phyloP scores from a whole-genome alignment of 768 basidiomycete species.

The Phlebiopsis gigantea region DNA sequence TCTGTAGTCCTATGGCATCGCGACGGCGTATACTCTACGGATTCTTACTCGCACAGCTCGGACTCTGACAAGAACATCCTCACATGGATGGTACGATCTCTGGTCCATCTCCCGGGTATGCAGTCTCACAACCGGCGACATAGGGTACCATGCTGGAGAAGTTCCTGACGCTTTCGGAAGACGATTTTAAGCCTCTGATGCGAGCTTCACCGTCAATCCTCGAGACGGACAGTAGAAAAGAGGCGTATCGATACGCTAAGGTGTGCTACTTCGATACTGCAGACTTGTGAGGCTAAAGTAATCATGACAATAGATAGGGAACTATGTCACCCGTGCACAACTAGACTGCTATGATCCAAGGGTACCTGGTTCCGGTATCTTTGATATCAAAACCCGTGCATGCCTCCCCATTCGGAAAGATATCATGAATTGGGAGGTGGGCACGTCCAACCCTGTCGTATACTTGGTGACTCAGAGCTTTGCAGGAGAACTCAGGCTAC shows the following conservation, averaged over 20 bases:
- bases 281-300: too few species aligned
- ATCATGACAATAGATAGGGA: conserved; percentile 36
- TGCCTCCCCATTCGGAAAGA: conserved; percentile 81
- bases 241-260: conserved; percentile 85
- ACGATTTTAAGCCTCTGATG: conserved; percentile 56
- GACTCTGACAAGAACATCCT: conserved; percentile 59
- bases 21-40: conserved; percentile 64
- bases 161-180: conserved; percentile 63
- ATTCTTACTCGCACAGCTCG: conserved; percentile 42
- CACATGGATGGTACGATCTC: conserved; percentile 57
- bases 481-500: conserved; percentile 76
- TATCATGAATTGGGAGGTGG: conserved; percentile 75
- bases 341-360: conserved; percentile 80
- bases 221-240: conserved; percentile 36
- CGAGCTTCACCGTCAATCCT: conserved; percentile 30
- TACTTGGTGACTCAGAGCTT: neutral
- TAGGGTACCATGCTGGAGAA: conserved; percentile 90
- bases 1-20: conserved; percentile 61
- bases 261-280: conserved; percentile 39
- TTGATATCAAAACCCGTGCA: conserved; percentile 95
- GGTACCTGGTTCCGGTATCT: conserved; percentile 86
- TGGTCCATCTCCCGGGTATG: neutral
- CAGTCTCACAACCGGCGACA: neutral
- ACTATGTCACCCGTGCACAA: conserved; percentile 91
- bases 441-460: conserved; percentile 2